Base-by-base conservation (phyloP, 768 basidiomycete species). In the Rhodosporidiobolus odoratus region DNA sequence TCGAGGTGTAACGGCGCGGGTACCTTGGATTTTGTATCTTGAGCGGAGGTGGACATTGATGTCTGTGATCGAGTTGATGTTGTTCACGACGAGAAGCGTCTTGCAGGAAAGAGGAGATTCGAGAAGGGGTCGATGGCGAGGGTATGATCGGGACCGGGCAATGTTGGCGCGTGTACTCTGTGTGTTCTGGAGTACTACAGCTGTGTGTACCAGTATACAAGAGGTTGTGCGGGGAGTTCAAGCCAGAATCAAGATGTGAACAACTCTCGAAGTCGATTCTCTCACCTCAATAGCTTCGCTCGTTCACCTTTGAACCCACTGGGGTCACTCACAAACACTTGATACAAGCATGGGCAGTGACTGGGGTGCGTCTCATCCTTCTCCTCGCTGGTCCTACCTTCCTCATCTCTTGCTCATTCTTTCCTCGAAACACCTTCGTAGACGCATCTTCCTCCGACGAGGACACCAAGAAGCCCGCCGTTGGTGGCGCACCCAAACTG, bases 391-490 rank as follows among this genome's bases (percentile, higher is more conserved):
- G 52, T 9, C 23, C 38, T 62, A 5, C 43, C n/a, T 32, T 32
- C 27, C 35, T 34, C 12, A 16, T n/a, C n/a, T 8, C 27, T 19
- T 27, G 27, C 64, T n/a, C 38, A 4, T 48, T 23, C 30, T 43
- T 19, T 30, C 23, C 12, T 54, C 17, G 2, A 56, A 1, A 50
- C n/a, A 30, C 32, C 38, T 27, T n/a, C n/a, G 32, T 27, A 73
- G 64, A 66, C 61, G 62, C 65, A 23, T 66, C 66, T 41, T 54
- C 62, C 9, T 62, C 66, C 58, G 76, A 76, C 41, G 74, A 75
- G 25, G 64, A 62, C 21, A 83, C 83, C 66, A 80, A 80, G 61
- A 82, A 82, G 68, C 78, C 77, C 69, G 81, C 81, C 35, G 68
- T 79, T 30, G 67, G 79, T 27, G 70, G 79, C 50, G 71, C 78